Evolutionary conservation across 345 rosid species (phyloP), one percentile per base, ranked within the genome.

Genomic region (Salix suchowensis): DNA sequence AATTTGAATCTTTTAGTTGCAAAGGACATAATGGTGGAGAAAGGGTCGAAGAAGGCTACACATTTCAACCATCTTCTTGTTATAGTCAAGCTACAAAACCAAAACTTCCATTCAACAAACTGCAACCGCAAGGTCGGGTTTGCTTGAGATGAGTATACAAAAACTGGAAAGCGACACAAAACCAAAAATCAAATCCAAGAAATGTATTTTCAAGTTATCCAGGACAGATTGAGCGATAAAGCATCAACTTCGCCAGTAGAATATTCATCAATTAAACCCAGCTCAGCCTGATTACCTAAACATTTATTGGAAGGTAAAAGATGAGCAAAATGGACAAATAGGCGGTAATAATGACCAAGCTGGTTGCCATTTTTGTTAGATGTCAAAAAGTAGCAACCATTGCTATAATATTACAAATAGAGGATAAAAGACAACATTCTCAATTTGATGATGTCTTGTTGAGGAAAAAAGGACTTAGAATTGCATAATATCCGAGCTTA

Each of bases 351-450:
- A 74, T 76, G 58, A 65, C 65, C 32, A 36, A 71, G 24, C 58
- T 34, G 39, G 62, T 34, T 77, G 74, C 77, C 71, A 36, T 78
- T 46, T 71, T 55, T 55, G 68, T 74, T 42, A 60, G 66, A 34
- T 6, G 40, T 37, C 52, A 8, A 67, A 74, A 70, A 36, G 42
- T 12, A 76, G 67, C 62, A 80, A 65, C 58, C 61, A 67, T 30
- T 65, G 14, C 76, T 52, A 73, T 54, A 7, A 2, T 52, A 61
- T 72, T 42, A 36, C 42, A 76, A 69, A 68, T 28, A 55, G 67
- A 75, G 7, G 72, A 76, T 9, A 67, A 70, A 24, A 14, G 67
- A 74, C 71, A 78, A 54, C 55, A 78, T 81, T 72, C 77, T 75
- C 23, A 69, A 71, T 69, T 76, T 67, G 74, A 72, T 23, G 70